Evolutionary conservation across 78 protist genomes (phyloP).

Genomic region (Thecamonas trahens): DNA sequence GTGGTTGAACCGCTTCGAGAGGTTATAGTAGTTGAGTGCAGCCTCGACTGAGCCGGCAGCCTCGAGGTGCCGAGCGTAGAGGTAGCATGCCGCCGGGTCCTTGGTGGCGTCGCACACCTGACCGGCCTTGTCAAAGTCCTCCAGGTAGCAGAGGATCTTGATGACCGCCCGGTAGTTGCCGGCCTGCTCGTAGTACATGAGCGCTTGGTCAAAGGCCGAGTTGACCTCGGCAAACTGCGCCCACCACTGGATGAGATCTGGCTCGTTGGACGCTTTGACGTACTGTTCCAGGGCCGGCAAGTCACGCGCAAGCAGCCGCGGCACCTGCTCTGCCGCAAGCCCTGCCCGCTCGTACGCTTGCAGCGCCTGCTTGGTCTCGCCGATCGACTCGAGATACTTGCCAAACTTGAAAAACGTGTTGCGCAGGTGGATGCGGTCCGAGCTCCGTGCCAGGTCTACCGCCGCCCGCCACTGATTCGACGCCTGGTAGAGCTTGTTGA

Average conservation of each 20-base stretch:
- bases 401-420: slow-evolving; percentile 29
- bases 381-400: slow-evolving; percentile 27
- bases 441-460: slow-evolving; percentile 24
- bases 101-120: background rate
- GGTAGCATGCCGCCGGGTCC: slow-evolving; percentile 45
- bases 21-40: slow-evolving; percentile 30
- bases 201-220: slow-evolving; percentile 18
- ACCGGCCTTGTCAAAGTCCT: background rate
- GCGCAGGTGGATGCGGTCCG: slow-evolving; percentile 55
- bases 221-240: slow-evolving; percentile 49
- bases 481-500: slow-evolving; percentile 41
- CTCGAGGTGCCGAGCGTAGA: slow-evolving; percentile 37
- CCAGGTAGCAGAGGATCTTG: slow-evolving; percentile 28
- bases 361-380: slow-evolving; percentile 25
- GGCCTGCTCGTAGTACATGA: slow-evolving; percentile 37
- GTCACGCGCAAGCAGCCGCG: slow-evolving; percentile 38
- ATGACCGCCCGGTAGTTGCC: slow-evolving; percentile 39
- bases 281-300: slow-evolving; percentile 15
- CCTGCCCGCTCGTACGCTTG: slow-evolving; percentile 19
- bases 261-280: slow-evolving; percentile 2
- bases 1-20: slow-evolving; percentile 38
- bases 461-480: slow-evolving; percentile 39
- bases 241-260: slow-evolving; percentile 41
- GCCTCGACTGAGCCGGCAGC: slow-evolving; percentile 1
- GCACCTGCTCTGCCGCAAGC: slow-evolving; percentile 34